Evolutionary conservation across 495 filamentous ascomycete species (phyloP).

Genomic region (Darksidea phi): DNA sequence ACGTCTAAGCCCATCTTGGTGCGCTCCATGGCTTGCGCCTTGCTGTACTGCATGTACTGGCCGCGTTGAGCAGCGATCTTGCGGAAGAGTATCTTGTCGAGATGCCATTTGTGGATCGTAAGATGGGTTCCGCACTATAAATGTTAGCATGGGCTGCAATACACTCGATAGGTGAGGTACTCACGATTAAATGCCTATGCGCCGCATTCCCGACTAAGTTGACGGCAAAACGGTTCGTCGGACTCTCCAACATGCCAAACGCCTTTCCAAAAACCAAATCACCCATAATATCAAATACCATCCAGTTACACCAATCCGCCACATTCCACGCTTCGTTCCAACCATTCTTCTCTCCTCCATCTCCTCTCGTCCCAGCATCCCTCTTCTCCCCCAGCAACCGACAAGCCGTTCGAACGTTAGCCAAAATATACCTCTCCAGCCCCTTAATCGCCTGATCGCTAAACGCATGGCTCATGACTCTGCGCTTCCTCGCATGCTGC

Average conservation of each 20-base stretch:
- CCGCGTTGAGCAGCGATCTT: slow-evolving; percentile 56
- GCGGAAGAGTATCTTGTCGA: slow-evolving; percentile 60
- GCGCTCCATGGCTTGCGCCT: slow-evolving; percentile 56
- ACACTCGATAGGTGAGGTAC: slow-evolving; percentile 19
- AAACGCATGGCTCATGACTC: slow-evolving; percentile 64
- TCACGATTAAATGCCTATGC: slow-evolving; percentile 44
- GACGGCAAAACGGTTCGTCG: slow-evolving; percentile 58
- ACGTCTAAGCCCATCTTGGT: slow-evolving; percentile 43
- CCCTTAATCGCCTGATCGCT: slow-evolving; percentile 56
- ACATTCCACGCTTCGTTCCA: slow-evolving; percentile 47
- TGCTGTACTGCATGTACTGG: slow-evolving; percentile 62
- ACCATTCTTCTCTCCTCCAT: slow-evolving; percentile 7
- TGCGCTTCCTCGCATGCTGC: slow-evolving; percentile 61
- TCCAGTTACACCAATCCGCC: slow-evolving; percentile 63
- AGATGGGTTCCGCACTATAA: slow-evolving; percentile 59
- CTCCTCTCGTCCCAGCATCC: background rate
- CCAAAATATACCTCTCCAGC: slow-evolving; percentile 59
- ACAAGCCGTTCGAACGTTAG: slow-evolving; percentile 33
- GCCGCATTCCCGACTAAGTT: slow-evolving; percentile 53
- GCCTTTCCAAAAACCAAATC: slow-evolving; percentile 69
- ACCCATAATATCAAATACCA: slow-evolving; percentile 72
- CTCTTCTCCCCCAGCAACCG: slow-evolving; percentile 13
- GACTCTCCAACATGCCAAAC: slow-evolving; percentile 67
- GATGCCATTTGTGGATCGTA: slow-evolving; percentile 53
- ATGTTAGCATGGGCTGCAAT: background rate